Evolutionary conservation across 1,284 basidiomycete species (phyloP).

Genomic region (Malassezia psittaci): DNA sequence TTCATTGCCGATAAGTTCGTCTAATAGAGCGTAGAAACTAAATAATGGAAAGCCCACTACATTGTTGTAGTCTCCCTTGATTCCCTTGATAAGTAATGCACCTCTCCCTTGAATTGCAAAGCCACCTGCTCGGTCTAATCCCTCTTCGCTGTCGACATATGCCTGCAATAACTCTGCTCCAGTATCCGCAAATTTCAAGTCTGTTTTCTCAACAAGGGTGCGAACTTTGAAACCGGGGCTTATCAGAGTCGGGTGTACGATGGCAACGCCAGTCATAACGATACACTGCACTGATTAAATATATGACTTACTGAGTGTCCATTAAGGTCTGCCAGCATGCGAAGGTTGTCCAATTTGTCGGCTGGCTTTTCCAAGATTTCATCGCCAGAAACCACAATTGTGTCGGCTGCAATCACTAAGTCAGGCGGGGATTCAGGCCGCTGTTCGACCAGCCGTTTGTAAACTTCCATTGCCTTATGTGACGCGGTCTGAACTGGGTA

Average conservation of each 20-base stretch:
- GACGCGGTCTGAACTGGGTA: conserved; percentile 87
- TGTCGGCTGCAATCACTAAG: conserved; percentile 65
- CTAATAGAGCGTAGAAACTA: conserved; percentile 25
- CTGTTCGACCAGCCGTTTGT: conserved; percentile 46
- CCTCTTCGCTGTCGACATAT: conserved; percentile 80
- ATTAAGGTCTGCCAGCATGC: conserved; percentile 78
- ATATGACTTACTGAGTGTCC: conserved; percentile 20
- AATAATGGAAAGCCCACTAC: conserved; percentile 71
- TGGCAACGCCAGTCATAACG: conserved; percentile 40
- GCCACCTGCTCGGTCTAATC: conserved; percentile 79
- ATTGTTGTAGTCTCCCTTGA: conserved; percentile 86
- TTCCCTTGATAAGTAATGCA: conserved; percentile 65
- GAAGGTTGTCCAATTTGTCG: conserved; percentile 69
- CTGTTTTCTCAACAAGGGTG: conserved; percentile 36
- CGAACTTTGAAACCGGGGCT: conserved; percentile 74
- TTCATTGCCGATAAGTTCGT: conserved; percentile 38
- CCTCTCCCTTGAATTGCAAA: conserved; percentile 87
- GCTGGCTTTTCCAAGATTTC: conserved; percentile 74
- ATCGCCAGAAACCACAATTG: conserved; percentile 35
- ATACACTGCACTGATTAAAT: conserved; percentile 22
- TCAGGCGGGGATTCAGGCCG: conserved; percentile 77
- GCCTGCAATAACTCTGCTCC: conserved; percentile 58
- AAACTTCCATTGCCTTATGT: conserved; percentile 58
- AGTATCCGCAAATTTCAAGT: conserved; percentile 47
- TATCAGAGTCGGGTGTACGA: conserved; percentile 70